These are phyloP conservation scores for Dryas octopetala DNA, from an alignment of 306 rosid species.

Conservation along the genomic window DNA sequence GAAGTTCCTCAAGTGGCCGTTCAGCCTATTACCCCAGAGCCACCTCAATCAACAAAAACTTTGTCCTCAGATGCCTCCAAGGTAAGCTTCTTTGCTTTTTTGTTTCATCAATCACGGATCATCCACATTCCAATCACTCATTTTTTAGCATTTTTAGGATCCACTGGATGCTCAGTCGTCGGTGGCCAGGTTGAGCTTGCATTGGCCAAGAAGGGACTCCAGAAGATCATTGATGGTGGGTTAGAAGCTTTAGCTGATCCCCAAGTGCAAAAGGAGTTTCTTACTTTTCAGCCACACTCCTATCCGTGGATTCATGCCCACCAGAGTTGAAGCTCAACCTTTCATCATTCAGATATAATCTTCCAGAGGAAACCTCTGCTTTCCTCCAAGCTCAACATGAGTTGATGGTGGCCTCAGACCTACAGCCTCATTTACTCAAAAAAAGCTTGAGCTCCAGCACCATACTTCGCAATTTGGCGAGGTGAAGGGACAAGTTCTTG, in stretches of 20 bases:
- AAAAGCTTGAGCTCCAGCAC: constrained; percentile 3
- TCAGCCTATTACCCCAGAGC: no score
- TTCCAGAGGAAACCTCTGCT: background rate
- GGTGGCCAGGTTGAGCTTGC: background rate
- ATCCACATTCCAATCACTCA: no score
- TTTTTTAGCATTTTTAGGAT: no score
- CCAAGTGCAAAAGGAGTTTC: constrained; percentile 14
- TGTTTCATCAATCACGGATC: no score
- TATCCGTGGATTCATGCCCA: background rate
- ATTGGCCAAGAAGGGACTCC: constrained; percentile 13
- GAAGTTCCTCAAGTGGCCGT: no score
- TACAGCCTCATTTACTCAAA: constrained; percentile 6
- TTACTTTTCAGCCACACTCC: background rate
- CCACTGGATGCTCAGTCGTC: no score
- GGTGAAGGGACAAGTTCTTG: constrained; percentile 9
- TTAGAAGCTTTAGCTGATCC: background rate
- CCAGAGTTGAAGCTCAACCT: background rate
- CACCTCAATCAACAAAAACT: no score
- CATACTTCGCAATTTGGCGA: constrained; percentile 5
- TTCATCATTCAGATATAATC: background rate
- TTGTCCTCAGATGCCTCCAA: no score
- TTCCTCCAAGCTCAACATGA: constrained; percentile 15
- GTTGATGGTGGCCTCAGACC: constrained; percentile 3
- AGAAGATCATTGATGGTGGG: constrained; percentile 14
- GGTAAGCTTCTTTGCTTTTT: no score